Base-by-base conservation (phyloP, 805 yeast species). In the Starmerella apis region DNA sequence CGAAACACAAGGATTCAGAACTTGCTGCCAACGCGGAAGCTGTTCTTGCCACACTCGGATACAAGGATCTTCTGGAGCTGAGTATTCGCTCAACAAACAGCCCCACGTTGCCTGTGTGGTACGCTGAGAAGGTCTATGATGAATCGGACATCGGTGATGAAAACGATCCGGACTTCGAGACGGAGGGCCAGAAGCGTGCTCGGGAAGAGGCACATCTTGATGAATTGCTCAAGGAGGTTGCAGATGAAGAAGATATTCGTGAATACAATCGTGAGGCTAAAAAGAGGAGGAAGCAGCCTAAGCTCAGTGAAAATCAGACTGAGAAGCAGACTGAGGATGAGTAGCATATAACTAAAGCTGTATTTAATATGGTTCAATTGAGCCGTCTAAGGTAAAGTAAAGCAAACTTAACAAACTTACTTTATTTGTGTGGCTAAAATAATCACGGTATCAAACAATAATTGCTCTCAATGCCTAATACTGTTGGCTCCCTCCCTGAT, bases 31-130 rank as follows among this genome's bases (percentile, higher is more conserved):
- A 87, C 65, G 67, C 81, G 42, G 68, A 72, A 24, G 73, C 75
- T 37, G 77, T 85, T 13, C 65, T 78, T 32, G 64, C 68, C 23
- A 66, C 70, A 47, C 73, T 86, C 55, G 54, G 57, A 19, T 45
- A 53, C 24, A 53, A 59, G 30, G 59, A 63, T 16, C 46, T 70
- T 16, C 56, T 69, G 28, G 56, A 70, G 13, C 41, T 73, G 77
- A 63, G 82, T 79, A 67, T 76, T 76, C 86, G 86, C 69, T 73
- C 90, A 11, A 69, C 72, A 50, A 65, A 68, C 37, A 85, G 95
- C 19, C 95, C 96, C 19, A 77, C 88, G 8, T 71, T 92, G 59
- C 97, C 99, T 41, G 71, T 92, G 52, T 92, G 72, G 67, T 77
- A 80, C 62, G 71, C 82, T 42, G 81, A 82, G 27, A 73, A 71